phyloP scores from a whole-genome alignment of 768 basidiomycete species.

The Punctularia strigosozonata region DNA sequence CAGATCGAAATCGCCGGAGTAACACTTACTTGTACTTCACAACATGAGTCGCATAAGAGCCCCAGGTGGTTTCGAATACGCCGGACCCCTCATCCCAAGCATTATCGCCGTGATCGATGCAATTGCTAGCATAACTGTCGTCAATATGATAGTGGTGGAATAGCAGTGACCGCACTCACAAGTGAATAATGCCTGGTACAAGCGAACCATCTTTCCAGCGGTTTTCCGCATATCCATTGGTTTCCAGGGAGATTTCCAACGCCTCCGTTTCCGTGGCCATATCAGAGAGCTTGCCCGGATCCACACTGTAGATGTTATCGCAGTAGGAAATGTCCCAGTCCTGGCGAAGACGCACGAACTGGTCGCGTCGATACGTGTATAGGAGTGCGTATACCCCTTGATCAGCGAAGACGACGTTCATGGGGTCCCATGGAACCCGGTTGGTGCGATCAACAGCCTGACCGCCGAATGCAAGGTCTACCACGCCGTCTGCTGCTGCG shows the following conservation, averaged over 20 bases:
- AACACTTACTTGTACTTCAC: too few species aligned
- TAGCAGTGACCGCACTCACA: not conserved
- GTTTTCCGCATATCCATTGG: too few species aligned
- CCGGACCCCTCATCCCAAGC: slow-evolving; percentile 4
- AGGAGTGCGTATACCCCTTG: slow-evolving; percentile 10
- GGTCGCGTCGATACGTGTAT: slow-evolving; percentile 4
- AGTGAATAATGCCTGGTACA: slow-evolving; percentile 4
- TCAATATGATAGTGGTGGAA: not conserved
- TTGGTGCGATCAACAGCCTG: too few species aligned
- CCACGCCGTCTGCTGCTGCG: too few species aligned
- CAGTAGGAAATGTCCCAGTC: slow-evolving; percentile 7
- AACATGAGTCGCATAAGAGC: too few species aligned
- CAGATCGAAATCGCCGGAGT: too few species aligned
- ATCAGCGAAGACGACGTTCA: slow-evolving; percentile 10
- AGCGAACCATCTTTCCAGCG: slow-evolving; percentile 2
- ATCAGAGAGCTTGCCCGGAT: slow-evolving; percentile 1
- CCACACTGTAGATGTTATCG: not conserved
- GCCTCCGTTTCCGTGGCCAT: slow-evolving; percentile 3
- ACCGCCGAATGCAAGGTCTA: too few species aligned
- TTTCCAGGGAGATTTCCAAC: too few species aligned
- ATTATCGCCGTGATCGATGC: not conserved
- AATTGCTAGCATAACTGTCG: slow-evolving; percentile 1
- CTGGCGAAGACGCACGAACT: slow-evolving; percentile 4
- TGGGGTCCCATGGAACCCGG: too few species aligned
- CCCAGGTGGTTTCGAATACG: slow-evolving; percentile 3